Conservation (phyloP, 1,284 basidiomycete genomes). For the Limonomyces culmigenus region DNA sequence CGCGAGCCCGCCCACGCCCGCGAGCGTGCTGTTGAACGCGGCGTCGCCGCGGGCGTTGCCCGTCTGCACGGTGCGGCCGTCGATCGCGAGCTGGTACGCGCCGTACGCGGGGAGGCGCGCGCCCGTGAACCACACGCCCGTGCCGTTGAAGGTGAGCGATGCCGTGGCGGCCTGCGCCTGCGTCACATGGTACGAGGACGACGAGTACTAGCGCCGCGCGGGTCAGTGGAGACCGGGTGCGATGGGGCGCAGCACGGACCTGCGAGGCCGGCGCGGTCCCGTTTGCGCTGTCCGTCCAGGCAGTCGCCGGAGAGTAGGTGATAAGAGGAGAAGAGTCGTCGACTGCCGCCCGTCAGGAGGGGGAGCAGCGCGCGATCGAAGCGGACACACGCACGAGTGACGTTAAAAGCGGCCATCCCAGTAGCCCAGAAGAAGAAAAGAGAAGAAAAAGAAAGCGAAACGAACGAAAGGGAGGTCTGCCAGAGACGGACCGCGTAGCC, state of each 20-base stretch:
- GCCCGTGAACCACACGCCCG: constrained; percentile 34
- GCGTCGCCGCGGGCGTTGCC: constrained; percentile 15
- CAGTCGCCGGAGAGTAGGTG: constrained; percentile 12
- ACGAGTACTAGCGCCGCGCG: constrained; percentile 9
- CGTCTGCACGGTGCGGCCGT: constrained; percentile 23
- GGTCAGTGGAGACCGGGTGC: constrained; percentile 5
- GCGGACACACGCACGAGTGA: constrained; percentile 11
- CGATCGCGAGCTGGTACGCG: constrained; percentile 25
- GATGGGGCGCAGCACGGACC: not conserved
- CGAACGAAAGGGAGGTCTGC: constrained; percentile 3
- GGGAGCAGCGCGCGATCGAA: constrained; percentile 3
- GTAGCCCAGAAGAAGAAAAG: constrained; percentile 2
- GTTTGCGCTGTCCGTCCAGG: constrained; percentile 13
- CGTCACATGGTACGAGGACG: constrained; percentile 11
- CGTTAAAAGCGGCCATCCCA: constrained; percentile 18
- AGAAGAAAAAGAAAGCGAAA: constrained; percentile 5
- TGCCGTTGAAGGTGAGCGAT: constrained; percentile 20
- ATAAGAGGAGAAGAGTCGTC: constrained; percentile 17
- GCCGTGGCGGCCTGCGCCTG: constrained; percentile 11
- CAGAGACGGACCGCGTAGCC: not conserved
- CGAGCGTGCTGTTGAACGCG: constrained; percentile 15
- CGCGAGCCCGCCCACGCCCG: constrained; percentile 19
- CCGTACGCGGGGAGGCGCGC: constrained; percentile 29
- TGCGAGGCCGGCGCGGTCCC: not conserved
- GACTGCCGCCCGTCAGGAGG: constrained; percentile 12